Evolutionary conservation across 192 early-diverging fungal genomes (phyloP), one percentile per base, ranked within the genome.

Genomic region (Funneliformis mosseae): DNA sequence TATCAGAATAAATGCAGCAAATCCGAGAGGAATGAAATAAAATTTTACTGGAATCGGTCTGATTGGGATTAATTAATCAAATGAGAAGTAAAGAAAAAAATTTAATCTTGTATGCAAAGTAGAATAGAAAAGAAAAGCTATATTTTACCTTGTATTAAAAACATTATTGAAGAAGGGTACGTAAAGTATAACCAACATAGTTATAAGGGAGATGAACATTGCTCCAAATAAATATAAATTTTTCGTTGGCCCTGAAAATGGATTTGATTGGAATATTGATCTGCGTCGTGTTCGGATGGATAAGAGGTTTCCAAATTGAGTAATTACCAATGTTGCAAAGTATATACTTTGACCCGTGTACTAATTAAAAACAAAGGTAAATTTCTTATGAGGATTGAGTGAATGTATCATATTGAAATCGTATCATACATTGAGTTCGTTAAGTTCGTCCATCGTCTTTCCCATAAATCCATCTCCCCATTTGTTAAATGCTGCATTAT

Each of bases 1-100:
- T 14, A 89, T 27, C 48, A 93, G 66, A 76, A 93, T 89, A 63
- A 87, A 81, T 5, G 88, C 18, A 3, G 87, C 91, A 67, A 87
- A 87, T 11, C 86, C 85, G 28, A 93, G 45, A 4, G 93, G 91
- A 48, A 92, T 81, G 74, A 92, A 87, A 91, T 91, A 94, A 80
- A 85, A 92, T 85, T 88, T 81, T 42, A 86, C 81, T 8, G 92
- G 93, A 39, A 93, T 85, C 2, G 89, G 85, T 11, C 79, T 23
- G 10, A 16, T 66, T 5, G 8, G 8, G 27, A 33, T 28, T 25
- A 33, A 8, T 61, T n/a, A n/a, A 61, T 61, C 23, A 61, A n/a
- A 21, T n/a, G 7, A 28, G 8, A 64, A 21, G 60, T 25, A n/a
- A 63, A 28, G 27, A 66, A 33, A 33, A 33, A 33, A 67, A 14